Evolutionary conservation across 805 yeast species (phyloP).

Genomic region (Ogataea allantospora): DNA sequence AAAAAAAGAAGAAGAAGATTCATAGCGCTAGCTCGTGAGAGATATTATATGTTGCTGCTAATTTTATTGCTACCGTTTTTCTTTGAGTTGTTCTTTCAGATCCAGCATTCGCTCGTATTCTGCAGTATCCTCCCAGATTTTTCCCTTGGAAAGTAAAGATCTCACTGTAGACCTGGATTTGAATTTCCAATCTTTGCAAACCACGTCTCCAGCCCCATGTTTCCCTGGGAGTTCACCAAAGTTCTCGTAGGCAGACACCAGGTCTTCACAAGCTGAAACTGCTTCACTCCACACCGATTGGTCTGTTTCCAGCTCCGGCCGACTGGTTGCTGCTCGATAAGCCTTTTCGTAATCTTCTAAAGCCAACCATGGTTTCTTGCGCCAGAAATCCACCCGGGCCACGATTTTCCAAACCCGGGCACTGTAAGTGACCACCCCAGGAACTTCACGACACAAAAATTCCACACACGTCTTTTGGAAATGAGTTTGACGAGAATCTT

Average conservation of each 20-base stretch:
- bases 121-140: constrained; percentile 74
- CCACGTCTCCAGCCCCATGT: constrained; percentile 76
- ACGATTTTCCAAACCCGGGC: constrained; percentile 77
- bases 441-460: constrained; percentile 66
- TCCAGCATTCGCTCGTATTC: constrained; percentile 69
- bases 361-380: constrained; percentile 82
- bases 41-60: constrained; percentile 1
- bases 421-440: constrained; percentile 63
- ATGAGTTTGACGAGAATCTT: constrained; percentile 42
- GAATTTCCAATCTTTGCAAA: constrained; percentile 90
- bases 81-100: constrained; percentile 44
- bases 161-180: constrained; percentile 73
- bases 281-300: constrained; percentile 74
- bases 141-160: constrained; percentile 76
- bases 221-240: constrained; percentile 83
- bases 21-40: constrained; percentile 10
- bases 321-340: constrained; percentile 64
- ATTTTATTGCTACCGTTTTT: constrained; percentile 6
- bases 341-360: constrained; percentile 86
- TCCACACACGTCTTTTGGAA: constrained; percentile 71
- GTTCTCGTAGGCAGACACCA: constrained; percentile 82
- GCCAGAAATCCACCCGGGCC: constrained; percentile 86
- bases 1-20: constrained; percentile 15
- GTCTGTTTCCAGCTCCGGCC: constrained; percentile 60
- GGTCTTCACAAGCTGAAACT: constrained; percentile 72